Evolutionary conservation across 495 filamentous ascomycete genomes (phyloP), one percentile per base, ranked within the genome.

Genomic region (Staphylotrichum tortipilum): DNA sequence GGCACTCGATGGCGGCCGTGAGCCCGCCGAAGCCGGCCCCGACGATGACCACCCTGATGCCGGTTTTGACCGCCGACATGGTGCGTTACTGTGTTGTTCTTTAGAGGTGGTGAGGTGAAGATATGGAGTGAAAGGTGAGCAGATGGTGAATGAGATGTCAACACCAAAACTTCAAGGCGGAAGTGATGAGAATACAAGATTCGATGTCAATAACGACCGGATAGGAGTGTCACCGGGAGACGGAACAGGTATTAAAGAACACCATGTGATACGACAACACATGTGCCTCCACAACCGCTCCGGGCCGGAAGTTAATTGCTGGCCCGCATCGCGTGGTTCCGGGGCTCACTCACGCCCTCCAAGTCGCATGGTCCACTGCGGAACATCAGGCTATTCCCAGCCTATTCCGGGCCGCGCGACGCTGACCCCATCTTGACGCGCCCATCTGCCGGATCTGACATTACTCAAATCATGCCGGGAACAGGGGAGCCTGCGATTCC

Each of bases 1-100:
- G 71, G 51, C 80, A 81, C 59, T 83, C 79, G 49, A 83, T 78
- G 18, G 79, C 78, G 11, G 78, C 77, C 2, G 77, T 76, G 7
- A 82, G 61, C 7, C 80, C 79, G 38, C 74, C 79, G 39, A 82
- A 77, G 24, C 80, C 80, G 19, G 71, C 76, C 15, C 79, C 79
- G 7, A 82, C 76, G 26, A 82, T 64, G 10, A 81, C 57, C 7
- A 82, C 72, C 18, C 73, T 74, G 49, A 81, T 74, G 15, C 78
- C 78, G 12, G 70, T 78, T 57, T 67, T 68, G 47, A 59, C 33
- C 4, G 47, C 36, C 24, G 51, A 33, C 55, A 55, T 58, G 45
- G 26, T 48, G n/a, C n/a, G n/a, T n/a, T n/a, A n/a, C n/a, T n/a
- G n/a, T n/a, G n/a, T n/a, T n/a, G n/a, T n/a, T n/a, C n/a, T n/a